A percentile compares a stretch with the other conserved stretches of the same genome.
These are phyloP conservation scores for Dunaliella sp. DNA, from an alignment of 139 green algal species.

Conservation along the genomic window DNA sequence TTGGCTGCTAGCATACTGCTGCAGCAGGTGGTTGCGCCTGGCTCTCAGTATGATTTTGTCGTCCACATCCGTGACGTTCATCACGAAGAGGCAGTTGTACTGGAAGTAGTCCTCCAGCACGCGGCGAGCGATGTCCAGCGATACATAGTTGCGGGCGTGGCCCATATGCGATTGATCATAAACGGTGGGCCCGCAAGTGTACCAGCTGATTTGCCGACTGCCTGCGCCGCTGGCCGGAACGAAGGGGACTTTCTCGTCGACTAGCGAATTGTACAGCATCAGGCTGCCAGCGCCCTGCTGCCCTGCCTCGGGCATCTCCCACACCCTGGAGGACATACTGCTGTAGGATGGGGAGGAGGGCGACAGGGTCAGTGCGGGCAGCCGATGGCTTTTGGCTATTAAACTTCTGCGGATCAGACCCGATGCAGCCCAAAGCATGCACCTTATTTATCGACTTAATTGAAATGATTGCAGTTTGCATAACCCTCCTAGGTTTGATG, in stretches of 20 bases:
- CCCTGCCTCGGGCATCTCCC: neutral
- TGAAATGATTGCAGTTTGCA: too few species aligned
- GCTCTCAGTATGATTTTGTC: slow-evolving; percentile 98
- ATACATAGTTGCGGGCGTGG: slow-evolving; percentile 96
- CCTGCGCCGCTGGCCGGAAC: slow-evolving; percentile 61
- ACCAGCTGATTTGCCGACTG: slow-evolving; percentile 82
- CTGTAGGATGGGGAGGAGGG: neutral
- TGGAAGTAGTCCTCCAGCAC: slow-evolving; percentile 97
- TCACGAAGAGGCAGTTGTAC: slow-evolving; percentile 88
- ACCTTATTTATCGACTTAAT: neutral
- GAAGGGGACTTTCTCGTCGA: slow-evolving; percentile 84
- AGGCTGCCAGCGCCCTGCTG: slow-evolving; percentile 17
- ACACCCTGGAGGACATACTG: neutral
- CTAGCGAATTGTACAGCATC: slow-evolving; percentile 80
- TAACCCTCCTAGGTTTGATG: too few species aligned
- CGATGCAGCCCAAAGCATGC: neutral
- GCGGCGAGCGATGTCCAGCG: slow-evolving; percentile 94
- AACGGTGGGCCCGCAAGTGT: slow-evolving; percentile 96
- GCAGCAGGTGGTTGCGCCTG: slow-evolving; percentile 84
- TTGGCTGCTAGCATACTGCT: slow-evolving; percentile 51
- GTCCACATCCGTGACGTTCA: slow-evolving; percentile 99
- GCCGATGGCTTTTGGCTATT: neutral
- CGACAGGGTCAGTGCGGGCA: neutral
- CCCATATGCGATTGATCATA: slow-evolving; percentile 95
- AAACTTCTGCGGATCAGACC: neutral